Percentiles rank a stretch among this genome's conserved stretches.
Evolutionary conservation across 208 protist species (phyloP).

Genomic region (Porcisia deanei): DNA sequence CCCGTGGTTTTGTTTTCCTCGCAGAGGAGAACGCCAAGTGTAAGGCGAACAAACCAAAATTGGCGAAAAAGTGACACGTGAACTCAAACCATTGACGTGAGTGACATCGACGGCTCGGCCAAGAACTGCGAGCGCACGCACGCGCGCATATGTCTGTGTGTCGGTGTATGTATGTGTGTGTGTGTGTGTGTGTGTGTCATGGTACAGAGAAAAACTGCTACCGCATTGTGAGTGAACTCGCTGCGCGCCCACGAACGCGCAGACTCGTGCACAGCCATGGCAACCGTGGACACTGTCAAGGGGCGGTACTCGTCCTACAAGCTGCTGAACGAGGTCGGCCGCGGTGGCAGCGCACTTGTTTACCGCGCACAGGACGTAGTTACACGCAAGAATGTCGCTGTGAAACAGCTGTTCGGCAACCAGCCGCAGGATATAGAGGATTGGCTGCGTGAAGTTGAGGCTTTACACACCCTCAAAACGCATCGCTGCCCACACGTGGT

Average conservation of each 20-base stretch:
- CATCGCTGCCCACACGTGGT: slow-evolving; percentile 53
- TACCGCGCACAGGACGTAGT: slow-evolving; percentile 61
- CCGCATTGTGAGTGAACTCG: neutral
- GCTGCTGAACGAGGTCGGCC: slow-evolving; percentile 70
- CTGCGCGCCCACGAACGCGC: neutral
- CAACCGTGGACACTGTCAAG: slow-evolving; percentile 46
- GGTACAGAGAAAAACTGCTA: neutral
- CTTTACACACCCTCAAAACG: slow-evolving; percentile 52
- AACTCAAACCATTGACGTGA: too few species aligned
- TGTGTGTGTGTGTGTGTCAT: too few species aligned
- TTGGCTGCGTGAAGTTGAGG: slow-evolving; percentile 75
- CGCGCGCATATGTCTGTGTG: too few species aligned
- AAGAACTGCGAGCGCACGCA: too few species aligned
- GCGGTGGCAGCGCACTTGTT: slow-evolving; percentile 74
- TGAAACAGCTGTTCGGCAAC: slow-evolving; percentile 59
- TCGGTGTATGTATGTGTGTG: too few species aligned
- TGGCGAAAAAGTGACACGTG: too few species aligned
- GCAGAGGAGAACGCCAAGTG: too few species aligned
- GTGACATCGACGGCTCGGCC: too few species aligned
- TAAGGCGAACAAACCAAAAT: too few species aligned
- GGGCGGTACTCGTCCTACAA: slow-evolving; percentile 83
- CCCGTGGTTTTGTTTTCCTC: too few species aligned
- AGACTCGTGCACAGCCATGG: slow-evolving; percentile 10
- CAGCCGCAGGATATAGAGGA: slow-evolving; percentile 42
- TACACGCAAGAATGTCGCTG: slow-evolving; percentile 55